A percentile compares a stretch with the other conserved stretches of the same genome.
These are phyloP conservation scores for Barnettozyma vustinii DNA, from an alignment of 805 yeast genomes.

Conservation along the genomic window DNA sequence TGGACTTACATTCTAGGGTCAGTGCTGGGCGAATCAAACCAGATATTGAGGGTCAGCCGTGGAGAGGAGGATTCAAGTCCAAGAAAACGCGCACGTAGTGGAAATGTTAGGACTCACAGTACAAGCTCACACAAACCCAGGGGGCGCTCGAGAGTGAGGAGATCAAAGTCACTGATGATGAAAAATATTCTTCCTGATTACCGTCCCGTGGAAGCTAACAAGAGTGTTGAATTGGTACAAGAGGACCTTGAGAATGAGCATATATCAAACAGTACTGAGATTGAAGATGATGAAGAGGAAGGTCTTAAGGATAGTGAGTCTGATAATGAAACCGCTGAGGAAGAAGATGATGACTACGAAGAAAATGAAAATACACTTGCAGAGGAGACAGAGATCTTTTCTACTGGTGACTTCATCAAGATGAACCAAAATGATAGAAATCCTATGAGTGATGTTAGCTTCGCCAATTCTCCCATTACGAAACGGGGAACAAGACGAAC, in stretches of 20 bases:
- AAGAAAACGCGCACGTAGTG: background rate
- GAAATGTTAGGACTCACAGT: background rate
- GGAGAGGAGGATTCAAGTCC: background rate
- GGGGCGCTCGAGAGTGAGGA: background rate
- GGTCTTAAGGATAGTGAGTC: background rate
- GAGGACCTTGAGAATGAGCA: conserved; percentile 1
- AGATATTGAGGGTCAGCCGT: background rate
- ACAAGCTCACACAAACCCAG: background rate
- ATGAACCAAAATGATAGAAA: too few species aligned
- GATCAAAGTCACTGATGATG: conserved; percentile 37
- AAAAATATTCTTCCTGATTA: background rate
- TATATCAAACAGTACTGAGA: conserved; percentile 3
- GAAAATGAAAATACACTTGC: background rate
- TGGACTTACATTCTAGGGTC: conserved; percentile 65
- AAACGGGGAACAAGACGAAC: background rate
- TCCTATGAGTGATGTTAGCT: background rate
- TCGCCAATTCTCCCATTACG: background rate
- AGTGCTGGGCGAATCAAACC: conserved; percentile 41
- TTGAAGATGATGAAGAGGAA: conserved; percentile 1
- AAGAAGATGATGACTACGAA: background rate
- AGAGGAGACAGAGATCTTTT: background rate
- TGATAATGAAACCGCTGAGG: background rate
- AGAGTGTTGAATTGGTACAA: conserved; percentile 31
- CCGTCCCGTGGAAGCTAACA: conserved; percentile 31
- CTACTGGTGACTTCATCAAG: background rate